Evolutionary conservation across 805 yeast genomes (phyloP).

Genomic region (Tetrapisispora nanseiensis): DNA sequence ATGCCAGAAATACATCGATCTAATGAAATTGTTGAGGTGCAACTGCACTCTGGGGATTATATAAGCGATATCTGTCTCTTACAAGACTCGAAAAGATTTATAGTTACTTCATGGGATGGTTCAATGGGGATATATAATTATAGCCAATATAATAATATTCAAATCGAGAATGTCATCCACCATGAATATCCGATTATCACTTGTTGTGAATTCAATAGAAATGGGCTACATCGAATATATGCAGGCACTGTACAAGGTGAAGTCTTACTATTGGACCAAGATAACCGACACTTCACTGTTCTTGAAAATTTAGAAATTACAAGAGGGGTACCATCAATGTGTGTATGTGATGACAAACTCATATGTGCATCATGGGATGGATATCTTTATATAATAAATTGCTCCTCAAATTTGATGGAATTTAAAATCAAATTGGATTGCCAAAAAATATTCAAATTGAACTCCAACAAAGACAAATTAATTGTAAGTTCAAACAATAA

Average conservation of each 20-base stretch:
- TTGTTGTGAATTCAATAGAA: slow-evolving; percentile 6
- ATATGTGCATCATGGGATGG: slow-evolving; percentile 60
- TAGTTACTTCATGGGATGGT: slow-evolving; percentile 54
- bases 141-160: not conserved
- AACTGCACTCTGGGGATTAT: slow-evolving; percentile 17
- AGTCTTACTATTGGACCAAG: slow-evolving; percentile 43
- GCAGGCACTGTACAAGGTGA: slow-evolving; percentile 48
- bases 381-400: slow-evolving; percentile 39
- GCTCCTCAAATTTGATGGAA: slow-evolving; percentile 18
- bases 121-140: slow-evolving; percentile 32
- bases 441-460: slow-evolving; percentile 44
- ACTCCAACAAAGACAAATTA: slow-evolving; percentile 35
- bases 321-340: slow-evolving; percentile 31
- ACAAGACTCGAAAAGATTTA: slow-evolving; percentile 28
- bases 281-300: slow-evolving; percentile 29
- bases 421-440: slow-evolving; percentile 5
- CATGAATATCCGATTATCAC: slow-evolving; percentile 13
- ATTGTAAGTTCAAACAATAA: slow-evolving; percentile 48
- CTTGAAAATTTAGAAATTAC: slow-evolving; percentile 28
- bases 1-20: not conserved
- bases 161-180: slow-evolving; percentile 1
- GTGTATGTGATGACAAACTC: slow-evolving; percentile 23
- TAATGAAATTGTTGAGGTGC: slow-evolving; percentile 5
- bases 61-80: slow-evolving; percentile 21
- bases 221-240: slow-evolving; percentile 21